These are phyloP conservation scores for Fusarium haematococcum DNA, from an alignment of 2,329 filamentous ascomycete species.

Conservation along the genomic window DNA sequence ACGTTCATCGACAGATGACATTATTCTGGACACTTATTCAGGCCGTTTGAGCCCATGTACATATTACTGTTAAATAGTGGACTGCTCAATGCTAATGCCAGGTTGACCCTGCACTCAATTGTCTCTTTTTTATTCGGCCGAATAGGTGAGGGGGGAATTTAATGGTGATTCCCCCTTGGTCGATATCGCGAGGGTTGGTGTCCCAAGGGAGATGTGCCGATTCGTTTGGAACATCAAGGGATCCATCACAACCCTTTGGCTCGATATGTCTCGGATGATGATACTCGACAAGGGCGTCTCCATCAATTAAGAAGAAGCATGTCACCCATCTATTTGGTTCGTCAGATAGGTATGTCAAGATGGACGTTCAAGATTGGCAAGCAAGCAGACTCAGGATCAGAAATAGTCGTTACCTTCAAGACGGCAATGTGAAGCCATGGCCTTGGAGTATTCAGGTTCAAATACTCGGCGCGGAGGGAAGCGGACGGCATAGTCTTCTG, in stretches of 20 bases:
- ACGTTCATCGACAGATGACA: background rate
- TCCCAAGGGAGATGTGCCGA: background rate
- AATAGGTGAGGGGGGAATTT: background rate
- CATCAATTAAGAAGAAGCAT: background rate
- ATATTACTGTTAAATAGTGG: constrained; percentile 7
- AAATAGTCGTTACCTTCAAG: constrained; percentile 26
- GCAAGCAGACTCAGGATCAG: constrained; percentile 25
- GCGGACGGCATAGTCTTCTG: constrained; percentile 19
- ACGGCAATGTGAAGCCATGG: constrained; percentile 19
- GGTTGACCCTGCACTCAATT: constrained; percentile 12
- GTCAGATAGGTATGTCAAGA: constrained; percentile 1
- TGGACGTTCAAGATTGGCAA: constrained; percentile 35
- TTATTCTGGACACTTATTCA: constrained; percentile 14
- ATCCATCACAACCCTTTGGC: background rate
- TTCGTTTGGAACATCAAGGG: background rate
- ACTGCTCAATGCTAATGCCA: constrained; percentile 6
- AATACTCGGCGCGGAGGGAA: constrained; percentile 28
- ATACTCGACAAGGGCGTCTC: background rate
- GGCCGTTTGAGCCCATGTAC: constrained; percentile 4
- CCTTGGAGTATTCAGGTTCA: constrained; percentile 34
- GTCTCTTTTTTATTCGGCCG: background rate
- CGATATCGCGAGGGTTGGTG: background rate
- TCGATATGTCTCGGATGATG: background rate
- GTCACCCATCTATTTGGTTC: background rate
- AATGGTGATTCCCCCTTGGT: background rate